Conservation (phyloP, 306 rosid species). For the Quercus alba region DNA sequence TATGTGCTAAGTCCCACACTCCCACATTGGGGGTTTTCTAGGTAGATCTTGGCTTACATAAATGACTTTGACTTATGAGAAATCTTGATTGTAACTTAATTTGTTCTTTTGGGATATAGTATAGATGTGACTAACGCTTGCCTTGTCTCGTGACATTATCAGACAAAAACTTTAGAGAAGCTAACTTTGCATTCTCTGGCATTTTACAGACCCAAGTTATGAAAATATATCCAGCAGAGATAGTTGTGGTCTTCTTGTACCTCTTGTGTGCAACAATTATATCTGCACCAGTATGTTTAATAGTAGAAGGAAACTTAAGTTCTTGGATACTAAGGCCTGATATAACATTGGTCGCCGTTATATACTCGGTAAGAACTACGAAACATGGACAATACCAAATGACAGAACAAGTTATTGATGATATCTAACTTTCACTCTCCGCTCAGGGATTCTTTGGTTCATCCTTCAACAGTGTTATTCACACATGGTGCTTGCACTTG, state of each 20-base stretch:
- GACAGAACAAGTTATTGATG: neutral
- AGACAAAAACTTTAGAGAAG: neutral
- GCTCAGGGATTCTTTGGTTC: constrained; percentile 15
- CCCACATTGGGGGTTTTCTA: too few relatives aligned
- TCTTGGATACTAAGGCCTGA: constrained; percentile 28
- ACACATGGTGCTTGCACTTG: constrained; percentile 25
- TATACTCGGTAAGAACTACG: constrained; percentile 9
- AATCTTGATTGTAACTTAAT: neutral
- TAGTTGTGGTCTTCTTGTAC: constrained; percentile 26
- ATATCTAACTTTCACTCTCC: neutral
- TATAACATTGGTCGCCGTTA: constrained; percentile 13
- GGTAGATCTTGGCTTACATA: too few relatives aligned
- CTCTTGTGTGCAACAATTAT: constrained; percentile 4
- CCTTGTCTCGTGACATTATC: too few relatives aligned
- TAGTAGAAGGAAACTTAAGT: constrained; percentile 18
- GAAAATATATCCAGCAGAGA: constrained; percentile 28
- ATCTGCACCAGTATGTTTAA: constrained; percentile 16
- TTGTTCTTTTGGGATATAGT: too few relatives aligned
- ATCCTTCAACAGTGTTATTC: neutral
- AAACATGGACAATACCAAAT: neutral
- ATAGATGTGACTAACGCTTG: too few relatives aligned
- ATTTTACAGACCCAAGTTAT: constrained; percentile 20
- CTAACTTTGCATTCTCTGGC: neutral
- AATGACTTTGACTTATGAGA: too few relatives aligned
- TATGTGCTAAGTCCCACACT: too few relatives aligned